Conservation (phyloP, 805 yeast species). For the Komagataella phaffii region DNA sequence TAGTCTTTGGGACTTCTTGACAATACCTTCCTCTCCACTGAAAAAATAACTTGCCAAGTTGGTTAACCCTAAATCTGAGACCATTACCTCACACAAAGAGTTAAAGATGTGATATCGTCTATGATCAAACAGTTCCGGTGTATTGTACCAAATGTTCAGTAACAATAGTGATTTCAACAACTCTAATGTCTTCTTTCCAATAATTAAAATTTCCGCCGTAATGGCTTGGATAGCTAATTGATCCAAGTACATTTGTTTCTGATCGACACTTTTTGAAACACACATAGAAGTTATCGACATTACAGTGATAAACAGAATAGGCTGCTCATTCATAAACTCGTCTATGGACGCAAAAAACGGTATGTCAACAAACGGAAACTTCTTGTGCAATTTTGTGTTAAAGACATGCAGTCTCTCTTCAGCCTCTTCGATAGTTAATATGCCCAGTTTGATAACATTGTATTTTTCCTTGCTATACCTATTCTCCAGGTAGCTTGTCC, state of each 20-base stretch:
- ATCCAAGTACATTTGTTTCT: slow-evolving; percentile 33
- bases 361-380: slow-evolving; percentile 46
- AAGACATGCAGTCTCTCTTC: slow-evolving; percentile 36
- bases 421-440: slow-evolving; percentile 50
- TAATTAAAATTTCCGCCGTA: slow-evolving; percentile 46
- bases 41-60: slow-evolving; percentile 33
- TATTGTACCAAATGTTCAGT: slow-evolving; percentile 67
- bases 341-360: slow-evolving; percentile 30
- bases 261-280: slow-evolving; percentile 16
- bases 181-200: slow-evolving; percentile 62
- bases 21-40: slow-evolving; percentile 24
- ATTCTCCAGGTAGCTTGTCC: slow-evolving; percentile 19
- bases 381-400: slow-evolving; percentile 26
- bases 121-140: slow-evolving; percentile 71
- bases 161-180: slow-evolving; percentile 48
- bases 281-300: slow-evolving; percentile 46
- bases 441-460: slow-evolving; percentile 45
- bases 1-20: slow-evolving; percentile 23
- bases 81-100: slow-evolving; percentile 48
- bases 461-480: slow-evolving; percentile 9
- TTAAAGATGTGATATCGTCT: slow-evolving; percentile 65
- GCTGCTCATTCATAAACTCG: slow-evolving; percentile 34
- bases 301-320: slow-evolving; percentile 50
- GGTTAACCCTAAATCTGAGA: slow-evolving; percentile 66
- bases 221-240: slow-evolving; percentile 36